phyloP scores from a whole-genome alignment of 2,329 filamentous ascomycete genomes.

The Fusarium sp. region DNA sequence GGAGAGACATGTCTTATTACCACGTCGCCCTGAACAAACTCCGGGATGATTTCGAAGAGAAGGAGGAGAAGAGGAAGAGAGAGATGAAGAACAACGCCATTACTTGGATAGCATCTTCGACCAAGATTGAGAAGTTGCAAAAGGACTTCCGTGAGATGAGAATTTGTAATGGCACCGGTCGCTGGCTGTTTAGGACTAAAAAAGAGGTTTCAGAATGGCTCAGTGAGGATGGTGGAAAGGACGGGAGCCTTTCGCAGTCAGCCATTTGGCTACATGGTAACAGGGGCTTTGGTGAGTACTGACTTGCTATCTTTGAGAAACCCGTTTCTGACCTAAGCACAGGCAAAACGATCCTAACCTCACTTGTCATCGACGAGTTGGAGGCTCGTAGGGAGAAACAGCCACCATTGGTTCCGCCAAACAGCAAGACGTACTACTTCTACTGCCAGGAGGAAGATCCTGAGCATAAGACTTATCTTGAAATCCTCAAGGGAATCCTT shows the following conservation, averaged over 20 bases:
- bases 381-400: background rate
- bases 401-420: background rate
- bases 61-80: background rate
- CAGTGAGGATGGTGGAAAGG: background rate
- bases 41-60: background rate
- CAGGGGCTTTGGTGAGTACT: background rate
- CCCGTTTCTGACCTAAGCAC: background rate
- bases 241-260: background rate
- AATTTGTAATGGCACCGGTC: background rate
- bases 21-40: background rate
- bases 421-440: constrained; percentile 1
- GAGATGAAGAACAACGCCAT: background rate
- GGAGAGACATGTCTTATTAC: background rate
- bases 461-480: background rate
- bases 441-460: background rate
- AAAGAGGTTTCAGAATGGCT: background rate
- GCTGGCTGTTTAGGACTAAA: background rate
- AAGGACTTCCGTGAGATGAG: background rate
- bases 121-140: background rate
- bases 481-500: background rate
- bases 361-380: background rate
- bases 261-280: background rate
- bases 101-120: background rate
- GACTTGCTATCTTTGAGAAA: fast-evolving
- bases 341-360: background rate